phyloP scores from a whole-genome alignment of 768 basidiomycete genomes.

The Mycena maculata region DNA sequence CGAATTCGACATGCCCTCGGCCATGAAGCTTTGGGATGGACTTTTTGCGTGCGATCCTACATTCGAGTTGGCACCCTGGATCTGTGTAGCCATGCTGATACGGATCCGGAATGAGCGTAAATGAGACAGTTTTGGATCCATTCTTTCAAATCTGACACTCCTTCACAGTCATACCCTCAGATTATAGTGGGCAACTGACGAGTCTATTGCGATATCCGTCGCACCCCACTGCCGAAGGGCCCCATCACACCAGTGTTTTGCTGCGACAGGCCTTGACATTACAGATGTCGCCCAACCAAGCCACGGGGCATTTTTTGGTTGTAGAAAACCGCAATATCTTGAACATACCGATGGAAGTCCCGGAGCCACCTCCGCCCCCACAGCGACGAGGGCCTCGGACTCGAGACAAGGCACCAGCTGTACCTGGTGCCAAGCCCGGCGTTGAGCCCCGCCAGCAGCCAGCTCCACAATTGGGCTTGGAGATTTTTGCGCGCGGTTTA shows the following conservation, averaged over 20 bases:
- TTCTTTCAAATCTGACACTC: constrained; percentile 30
- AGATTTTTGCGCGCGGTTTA: constrained; percentile 77
- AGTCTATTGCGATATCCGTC: constrained; percentile 88
- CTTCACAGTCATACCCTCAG: constrained; percentile 81
- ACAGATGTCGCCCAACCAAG: constrained; percentile 77
- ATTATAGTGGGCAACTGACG: constrained; percentile 89
- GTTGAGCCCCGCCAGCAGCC: constrained; percentile 55
- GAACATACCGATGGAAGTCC: constrained; percentile 76
- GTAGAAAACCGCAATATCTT: constrained; percentile 86
- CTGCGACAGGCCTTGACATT: constrained; percentile 86
- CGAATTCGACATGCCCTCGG: constrained; percentile 84
- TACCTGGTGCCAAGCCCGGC: constrained; percentile 34
- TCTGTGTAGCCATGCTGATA: constrained; percentile 95
- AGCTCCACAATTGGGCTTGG: constrained; percentile 64
- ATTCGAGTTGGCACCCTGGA: constrained; percentile 82
- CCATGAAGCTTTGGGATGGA: constrained; percentile 95
- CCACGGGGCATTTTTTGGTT: constrained; percentile 81
- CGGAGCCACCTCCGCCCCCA: constrained; percentile 55
- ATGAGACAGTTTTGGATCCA: constrained; percentile 44
- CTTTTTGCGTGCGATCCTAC: constrained; percentile 89
- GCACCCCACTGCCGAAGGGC: constrained; percentile 53
- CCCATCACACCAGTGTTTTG: constrained; percentile 75
- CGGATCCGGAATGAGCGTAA: constrained; percentile 90
- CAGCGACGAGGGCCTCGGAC: constrained; percentile 50
- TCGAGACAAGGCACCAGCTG: constrained; percentile 44